Conservation (phyloP, 108 stramenopile genomes). For the Cylindrotheca fusiformis region DNA sequence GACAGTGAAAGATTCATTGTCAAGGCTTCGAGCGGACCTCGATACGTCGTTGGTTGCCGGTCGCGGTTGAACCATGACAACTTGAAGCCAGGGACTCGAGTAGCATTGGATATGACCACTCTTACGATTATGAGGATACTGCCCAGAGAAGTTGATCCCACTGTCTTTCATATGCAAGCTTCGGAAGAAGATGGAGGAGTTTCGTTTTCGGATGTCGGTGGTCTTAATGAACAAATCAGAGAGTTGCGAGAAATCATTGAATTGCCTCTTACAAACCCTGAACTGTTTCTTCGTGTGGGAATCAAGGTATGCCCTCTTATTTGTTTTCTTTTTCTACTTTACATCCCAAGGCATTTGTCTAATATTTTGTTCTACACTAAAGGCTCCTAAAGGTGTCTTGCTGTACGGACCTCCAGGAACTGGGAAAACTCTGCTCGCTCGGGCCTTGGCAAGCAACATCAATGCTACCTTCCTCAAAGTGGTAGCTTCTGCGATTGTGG, state of each 20-base stretch:
- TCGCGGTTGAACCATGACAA: conserved; percentile 86
- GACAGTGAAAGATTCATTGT: conserved; percentile 97
- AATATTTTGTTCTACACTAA: background rate
- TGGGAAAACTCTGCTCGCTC: conserved; percentile 92
- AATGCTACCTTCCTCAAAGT: conserved; percentile 97
- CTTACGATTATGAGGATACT: conserved; percentile 98
- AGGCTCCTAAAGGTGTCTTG: conserved; percentile 87
- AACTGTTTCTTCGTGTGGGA: conserved; percentile 96
- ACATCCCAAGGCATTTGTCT: background rate
- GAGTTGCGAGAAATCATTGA: conserved; percentile 98
- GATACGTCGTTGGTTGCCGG: conserved; percentile 97
- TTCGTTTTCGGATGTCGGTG: conserved; percentile 95
- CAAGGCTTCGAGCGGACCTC: conserved; percentile 94
- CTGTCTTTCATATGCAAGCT: conserved; percentile 98
- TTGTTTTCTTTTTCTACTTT: background rate
- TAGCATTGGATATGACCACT: conserved; percentile 99
- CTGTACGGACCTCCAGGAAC: conserved; percentile 95
- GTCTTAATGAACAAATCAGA: conserved; percentile 95
- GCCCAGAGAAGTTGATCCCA: conserved; percentile 98
- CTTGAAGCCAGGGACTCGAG: conserved; percentile 94
- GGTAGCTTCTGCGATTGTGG: conserved; percentile 97
- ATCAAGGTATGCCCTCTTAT: conserved; percentile 81
- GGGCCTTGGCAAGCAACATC: conserved; percentile 96
- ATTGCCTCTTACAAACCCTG: conserved; percentile 98
- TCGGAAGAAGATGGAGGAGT: conserved; percentile 89